Percentiles rank a stretch among this genome's conserved stretches.
Evolutionary conservation across 352 stramenopile species (phyloP).

Genomic region (Globisporangium iwayamae): DNA sequence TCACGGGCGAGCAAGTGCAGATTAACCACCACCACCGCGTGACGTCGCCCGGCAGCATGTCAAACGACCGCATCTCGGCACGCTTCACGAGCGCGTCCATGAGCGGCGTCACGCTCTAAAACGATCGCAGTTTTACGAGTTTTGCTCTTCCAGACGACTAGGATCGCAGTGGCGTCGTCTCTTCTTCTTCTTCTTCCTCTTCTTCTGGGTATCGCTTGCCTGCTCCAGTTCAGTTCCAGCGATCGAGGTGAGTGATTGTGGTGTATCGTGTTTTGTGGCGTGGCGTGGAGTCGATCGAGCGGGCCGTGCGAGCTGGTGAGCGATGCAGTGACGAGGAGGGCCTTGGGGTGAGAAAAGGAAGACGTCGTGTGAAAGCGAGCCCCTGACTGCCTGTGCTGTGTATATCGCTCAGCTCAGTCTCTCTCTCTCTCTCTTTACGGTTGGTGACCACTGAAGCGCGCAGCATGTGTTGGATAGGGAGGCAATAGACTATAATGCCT

Average conservation of each 20-base stretch:
- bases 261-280: constrained; percentile 6
- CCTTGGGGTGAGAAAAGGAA: neutral
- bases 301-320: neutral
- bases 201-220: constrained; percentile 1
- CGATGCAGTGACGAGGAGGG: neutral
- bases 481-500: constrained; percentile 12
- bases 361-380: neutral
- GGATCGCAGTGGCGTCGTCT: neutral
- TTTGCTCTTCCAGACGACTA: neutral
- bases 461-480: neutral
- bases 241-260: neutral
- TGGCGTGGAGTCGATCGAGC: neutral
- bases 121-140: constrained; percentile 9
- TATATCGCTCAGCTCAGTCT: neutral
- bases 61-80: constrained; percentile 16
- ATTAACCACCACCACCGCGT: constrained; percentile 7
- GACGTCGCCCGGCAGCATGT: constrained; percentile 16
- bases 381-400: neutral
- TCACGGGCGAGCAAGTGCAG: constrained; percentile 4
- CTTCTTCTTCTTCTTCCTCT: constrained; percentile 1
- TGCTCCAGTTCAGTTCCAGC: neutral
- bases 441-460: neutral
- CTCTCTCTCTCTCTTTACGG: neutral
- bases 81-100: constrained; percentile 17
- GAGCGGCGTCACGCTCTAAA: constrained; percentile 19